Conservation (phyloP, 202 grass and related monocot species). For the Cymbopogon flexuosus region DNA sequence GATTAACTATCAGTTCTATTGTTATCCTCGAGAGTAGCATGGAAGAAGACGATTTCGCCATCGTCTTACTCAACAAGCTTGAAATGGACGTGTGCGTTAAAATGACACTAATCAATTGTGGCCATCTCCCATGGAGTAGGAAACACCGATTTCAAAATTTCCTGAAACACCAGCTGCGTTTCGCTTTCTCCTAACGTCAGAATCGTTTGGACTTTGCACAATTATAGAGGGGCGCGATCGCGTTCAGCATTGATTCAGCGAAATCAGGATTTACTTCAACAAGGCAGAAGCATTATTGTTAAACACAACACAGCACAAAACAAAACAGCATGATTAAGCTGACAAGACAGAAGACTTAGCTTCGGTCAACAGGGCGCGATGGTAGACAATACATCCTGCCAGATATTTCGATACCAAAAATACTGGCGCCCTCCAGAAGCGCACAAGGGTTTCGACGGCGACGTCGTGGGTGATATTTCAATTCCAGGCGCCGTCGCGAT, state of each 20-base stretch:
- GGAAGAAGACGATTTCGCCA: neutral
- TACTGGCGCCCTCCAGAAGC: slow-evolving; percentile 17
- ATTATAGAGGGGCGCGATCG: neutral
- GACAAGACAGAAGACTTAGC: neutral
- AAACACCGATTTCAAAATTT: neutral
- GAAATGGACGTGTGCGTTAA: slow-evolving; percentile 6
- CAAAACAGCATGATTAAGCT: neutral
- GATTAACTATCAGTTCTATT: neutral
- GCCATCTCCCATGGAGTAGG: neutral
- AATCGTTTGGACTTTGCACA: neutral
- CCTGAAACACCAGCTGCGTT: neutral
- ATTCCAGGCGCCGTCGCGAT: slow-evolving; percentile 20
- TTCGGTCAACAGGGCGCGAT: neutral
- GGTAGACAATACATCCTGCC: neutral
- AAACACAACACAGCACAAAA: neutral
- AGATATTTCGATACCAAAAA: slow-evolving; percentile 22
- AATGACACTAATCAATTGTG: neutral
- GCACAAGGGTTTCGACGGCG: slow-evolving; percentile 15
- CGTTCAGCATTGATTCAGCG: neutral
- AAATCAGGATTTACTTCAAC: neutral
- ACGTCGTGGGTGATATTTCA: slow-evolving; percentile 17
- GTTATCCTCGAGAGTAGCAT: neutral
- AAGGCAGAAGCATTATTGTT: neutral
- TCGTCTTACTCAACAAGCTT: slow-evolving; percentile 4
- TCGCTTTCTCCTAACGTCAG: slow-evolving; percentile 23